Evolutionary conservation across 1,284 basidiomycete species (phyloP), one percentile per base, ranked within the genome.

Genomic region (Retiboletus flavoniger): DNA sequence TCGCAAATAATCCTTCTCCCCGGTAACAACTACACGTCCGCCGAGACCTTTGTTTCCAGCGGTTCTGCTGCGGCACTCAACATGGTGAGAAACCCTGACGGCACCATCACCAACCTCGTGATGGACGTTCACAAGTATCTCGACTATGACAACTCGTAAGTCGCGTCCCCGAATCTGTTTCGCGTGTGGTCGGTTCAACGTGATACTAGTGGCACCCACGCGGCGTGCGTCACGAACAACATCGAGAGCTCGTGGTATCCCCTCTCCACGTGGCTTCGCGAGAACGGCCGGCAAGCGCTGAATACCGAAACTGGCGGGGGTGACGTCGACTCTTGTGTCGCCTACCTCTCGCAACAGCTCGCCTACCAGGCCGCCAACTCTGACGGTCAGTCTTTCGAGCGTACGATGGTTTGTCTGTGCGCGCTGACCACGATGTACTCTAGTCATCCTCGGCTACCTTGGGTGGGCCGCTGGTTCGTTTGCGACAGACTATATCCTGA

Each of bases 111-210:
- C 40, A 72, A 72, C 57, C 76, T 86, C 29, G 67, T 85, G 55
- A 79, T 85, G 60, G 83, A 85, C 61, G 82, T 84, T 0, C 83
- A 85, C 74, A 81, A 83, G 65, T 85, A 85, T 70, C 77, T 85
- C 51, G 84, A 86, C 64, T 72, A 66, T 31, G 81, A 84, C 61
- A 80, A 78, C 63, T 79, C 67, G 80, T 77, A 39, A 52, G 70
- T 59, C 3, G 16, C 19, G 13, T 52, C 39, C 63, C 44, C 49
- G 3, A 4, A 10, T 51, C 66, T 14, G 44, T 46, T 38, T 64
- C 53, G 2, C 10, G 3, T 16, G 24, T 13, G 10, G 36, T 13
- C 9, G 2, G n/a, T 34, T 64, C 36, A 56, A 32, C 6, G 10
- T 41, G 10, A 46, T 17, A 17, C 8, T 14, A 67, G 63, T 10